These are phyloP conservation scores for Penicillium soppii DNA, from an alignment of 495 filamentous ascomycete genomes.

Conservation along the genomic window DNA sequence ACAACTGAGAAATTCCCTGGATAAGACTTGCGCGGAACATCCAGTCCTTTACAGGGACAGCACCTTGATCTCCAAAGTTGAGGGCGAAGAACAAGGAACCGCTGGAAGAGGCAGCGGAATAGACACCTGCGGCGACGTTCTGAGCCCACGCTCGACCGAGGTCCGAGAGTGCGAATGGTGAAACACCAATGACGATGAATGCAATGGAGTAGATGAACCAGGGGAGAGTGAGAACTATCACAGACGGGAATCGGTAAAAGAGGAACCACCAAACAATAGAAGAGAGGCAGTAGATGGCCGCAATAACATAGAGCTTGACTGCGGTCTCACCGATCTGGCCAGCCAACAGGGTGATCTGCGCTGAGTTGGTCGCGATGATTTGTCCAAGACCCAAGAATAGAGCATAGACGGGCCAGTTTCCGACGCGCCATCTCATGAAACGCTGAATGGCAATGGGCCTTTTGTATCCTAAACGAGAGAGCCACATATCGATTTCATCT, in stretches of 20 bases:
- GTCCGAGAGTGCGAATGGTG: conserved; percentile 38
- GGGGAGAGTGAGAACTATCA: conserved; percentile 55
- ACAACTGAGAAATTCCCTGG: conserved; percentile 64
- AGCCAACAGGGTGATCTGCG: conserved; percentile 65
- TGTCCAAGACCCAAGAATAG: conserved; percentile 65
- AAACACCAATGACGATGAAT: conserved; percentile 41
- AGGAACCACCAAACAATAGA: conserved; percentile 63
- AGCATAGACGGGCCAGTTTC: conserved; percentile 65
- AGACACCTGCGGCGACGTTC: conserved; percentile 59
- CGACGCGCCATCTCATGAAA: conserved; percentile 27
- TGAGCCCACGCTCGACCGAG: conserved; percentile 49
- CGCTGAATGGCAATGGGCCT: conserved; percentile 29
- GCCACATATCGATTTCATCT: conserved; percentile 51
- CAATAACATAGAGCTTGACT: conserved; percentile 61
- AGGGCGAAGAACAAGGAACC: conserved; percentile 64
- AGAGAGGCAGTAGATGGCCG: conserved; percentile 58
- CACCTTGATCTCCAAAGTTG: conserved; percentile 64
- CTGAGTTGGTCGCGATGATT: conserved; percentile 65
- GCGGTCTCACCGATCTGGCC: conserved; percentile 60
- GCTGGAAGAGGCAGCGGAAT: conserved; percentile 57
- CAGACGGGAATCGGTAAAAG: conserved; percentile 55
- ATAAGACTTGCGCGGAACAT: conserved; percentile 62
- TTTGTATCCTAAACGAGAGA: conserved; percentile 32
- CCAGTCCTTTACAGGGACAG: conserved; percentile 58
- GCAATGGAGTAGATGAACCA: conserved; percentile 54